These are phyloP conservation scores for Jimgerdemannia lactiflua DNA, from an alignment of 192 early-diverging fungal species.

Conservation along the genomic window DNA sequence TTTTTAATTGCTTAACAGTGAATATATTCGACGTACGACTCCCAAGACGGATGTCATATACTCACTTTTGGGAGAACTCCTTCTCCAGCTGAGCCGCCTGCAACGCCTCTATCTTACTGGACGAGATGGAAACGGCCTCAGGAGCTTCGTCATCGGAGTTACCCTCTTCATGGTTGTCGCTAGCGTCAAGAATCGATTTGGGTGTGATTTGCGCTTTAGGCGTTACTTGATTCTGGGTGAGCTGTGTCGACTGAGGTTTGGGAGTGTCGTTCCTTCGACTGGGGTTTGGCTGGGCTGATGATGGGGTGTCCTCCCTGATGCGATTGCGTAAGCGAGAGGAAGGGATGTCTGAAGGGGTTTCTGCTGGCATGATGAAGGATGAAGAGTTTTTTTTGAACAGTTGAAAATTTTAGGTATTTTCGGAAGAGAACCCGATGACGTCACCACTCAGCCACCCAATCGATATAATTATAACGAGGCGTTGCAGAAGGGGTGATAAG, in stretches of 20 bases:
- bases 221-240: not conserved
- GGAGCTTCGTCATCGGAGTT: slow-evolving; percentile 32
- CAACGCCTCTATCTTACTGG: slow-evolving; percentile 6
- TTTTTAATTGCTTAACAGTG: not conserved
- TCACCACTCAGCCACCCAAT: not conserved
- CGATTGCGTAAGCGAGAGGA: not conserved
- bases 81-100: slow-evolving; percentile 15
- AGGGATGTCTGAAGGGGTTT: too few relatives aligned
- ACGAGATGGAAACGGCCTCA: slow-evolving; percentile 25
- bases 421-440: not conserved
- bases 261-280: not conserved
- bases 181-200: not conserved
- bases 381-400: too few relatives aligned
- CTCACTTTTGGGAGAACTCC: slow-evolving; percentile 27
- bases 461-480: not conserved
- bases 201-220: not conserved
- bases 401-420: too few relatives aligned
- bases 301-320: not conserved
- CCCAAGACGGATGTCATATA: not conserved
- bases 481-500: too few relatives aligned
- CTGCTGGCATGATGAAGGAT: too few relatives aligned
- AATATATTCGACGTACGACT: not conserved
- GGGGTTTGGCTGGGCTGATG: too few relatives aligned
- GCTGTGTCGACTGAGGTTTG: not conserved
- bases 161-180: not conserved